phyloP scores from a whole-genome alignment of 2,329 filamentous ascomycete genomes.

The Fusarium stilboides region DNA sequence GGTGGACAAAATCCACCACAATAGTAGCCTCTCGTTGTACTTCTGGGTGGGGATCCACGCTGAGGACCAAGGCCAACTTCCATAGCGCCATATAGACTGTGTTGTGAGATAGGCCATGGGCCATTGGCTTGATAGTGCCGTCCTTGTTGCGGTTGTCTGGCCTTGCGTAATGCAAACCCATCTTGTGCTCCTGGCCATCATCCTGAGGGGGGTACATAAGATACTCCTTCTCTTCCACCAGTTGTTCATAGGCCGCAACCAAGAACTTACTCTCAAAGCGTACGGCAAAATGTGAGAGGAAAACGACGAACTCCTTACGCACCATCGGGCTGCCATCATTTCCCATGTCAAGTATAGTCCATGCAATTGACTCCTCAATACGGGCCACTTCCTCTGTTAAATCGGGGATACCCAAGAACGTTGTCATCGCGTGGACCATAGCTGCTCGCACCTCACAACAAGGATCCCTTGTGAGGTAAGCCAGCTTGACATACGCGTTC shows the following conservation, averaged over 20 bases:
- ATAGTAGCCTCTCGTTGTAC: constrained; percentile 87
- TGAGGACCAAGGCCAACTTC: constrained; percentile 92
- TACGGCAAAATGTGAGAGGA: constrained; percentile 91
- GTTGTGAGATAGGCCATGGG: constrained; percentile 80
- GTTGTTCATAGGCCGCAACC: constrained; percentile 91
- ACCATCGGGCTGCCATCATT: constrained; percentile 96
- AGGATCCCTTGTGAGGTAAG: constrained; percentile 84
- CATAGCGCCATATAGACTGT: constrained; percentile 94
- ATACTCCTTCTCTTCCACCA: constrained; percentile 85
- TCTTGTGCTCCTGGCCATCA: constrained; percentile 71
- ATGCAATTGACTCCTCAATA: constrained; percentile 91
- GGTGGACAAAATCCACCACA: constrained; percentile 90
- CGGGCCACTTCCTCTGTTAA: constrained; percentile 91
- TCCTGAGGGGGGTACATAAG: constrained; percentile 69
- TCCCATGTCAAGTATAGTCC: constrained; percentile 90
- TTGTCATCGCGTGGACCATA: constrained; percentile 93
- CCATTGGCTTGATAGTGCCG: constrained; percentile 69
- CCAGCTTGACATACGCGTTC: constrained; percentile 85
- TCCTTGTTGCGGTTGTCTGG: constrained; percentile 70
- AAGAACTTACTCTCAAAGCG: constrained; percentile 94
- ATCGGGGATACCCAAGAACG: constrained; percentile 93
- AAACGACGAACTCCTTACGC: constrained; percentile 91
- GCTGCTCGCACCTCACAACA: constrained; percentile 94
- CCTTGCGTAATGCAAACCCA: constrained; percentile 74
- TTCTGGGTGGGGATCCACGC: constrained; percentile 94